These are phyloP conservation scores for Dichomitus squalens DNA, from an alignment of 1,284 basidiomycete genomes.

Conservation along the genomic window DNA sequence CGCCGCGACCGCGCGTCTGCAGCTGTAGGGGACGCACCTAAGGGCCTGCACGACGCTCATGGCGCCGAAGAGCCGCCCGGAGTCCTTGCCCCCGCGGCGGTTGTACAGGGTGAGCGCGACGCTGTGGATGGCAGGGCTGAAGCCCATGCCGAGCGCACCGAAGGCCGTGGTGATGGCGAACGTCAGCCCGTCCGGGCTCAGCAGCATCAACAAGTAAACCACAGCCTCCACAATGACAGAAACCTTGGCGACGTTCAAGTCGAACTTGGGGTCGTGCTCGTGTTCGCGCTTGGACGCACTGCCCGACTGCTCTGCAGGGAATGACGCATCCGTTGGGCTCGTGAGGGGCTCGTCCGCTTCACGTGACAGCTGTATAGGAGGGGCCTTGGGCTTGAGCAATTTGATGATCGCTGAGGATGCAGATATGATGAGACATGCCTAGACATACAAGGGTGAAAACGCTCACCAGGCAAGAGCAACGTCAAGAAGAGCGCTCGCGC, in stretches of 20 bases:
- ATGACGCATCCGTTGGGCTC: conserved; percentile 11
- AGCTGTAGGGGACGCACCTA: conserved; percentile 43
- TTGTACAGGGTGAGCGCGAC: conserved; percentile 66
- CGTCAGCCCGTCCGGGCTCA: conserved; percentile 41
- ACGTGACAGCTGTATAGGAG: conserved; percentile 38
- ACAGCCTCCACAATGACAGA: conserved; percentile 63
- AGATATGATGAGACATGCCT: no score
- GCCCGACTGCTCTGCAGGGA: background rate
- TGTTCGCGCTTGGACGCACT: conserved; percentile 9
- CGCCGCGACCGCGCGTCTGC: background rate
- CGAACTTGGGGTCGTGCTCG: conserved; percentile 49
- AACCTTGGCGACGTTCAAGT: conserved; percentile 59
- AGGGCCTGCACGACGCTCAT: conserved; percentile 70
- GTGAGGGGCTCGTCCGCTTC: conserved; percentile 36
- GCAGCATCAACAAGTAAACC: conserved; percentile 52
- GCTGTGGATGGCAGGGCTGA: conserved; percentile 65
- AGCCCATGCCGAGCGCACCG: conserved; percentile 57
- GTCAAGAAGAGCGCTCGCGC: conserved; percentile 64
- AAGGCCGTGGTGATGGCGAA: conserved; percentile 55
- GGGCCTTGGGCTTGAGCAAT: conserved; percentile 46
- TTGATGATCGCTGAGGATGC: conserved; percentile 52
- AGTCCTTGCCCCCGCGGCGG: conserved; percentile 49
- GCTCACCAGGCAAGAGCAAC: conserved; percentile 65
- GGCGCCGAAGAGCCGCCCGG: conserved; percentile 71
- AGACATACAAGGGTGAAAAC: background rate